Evolutionary conservation across 169 alveolate species (phyloP), one percentile per base, ranked within the genome.

Genomic region (Besnoitia besnoiti): DNA sequence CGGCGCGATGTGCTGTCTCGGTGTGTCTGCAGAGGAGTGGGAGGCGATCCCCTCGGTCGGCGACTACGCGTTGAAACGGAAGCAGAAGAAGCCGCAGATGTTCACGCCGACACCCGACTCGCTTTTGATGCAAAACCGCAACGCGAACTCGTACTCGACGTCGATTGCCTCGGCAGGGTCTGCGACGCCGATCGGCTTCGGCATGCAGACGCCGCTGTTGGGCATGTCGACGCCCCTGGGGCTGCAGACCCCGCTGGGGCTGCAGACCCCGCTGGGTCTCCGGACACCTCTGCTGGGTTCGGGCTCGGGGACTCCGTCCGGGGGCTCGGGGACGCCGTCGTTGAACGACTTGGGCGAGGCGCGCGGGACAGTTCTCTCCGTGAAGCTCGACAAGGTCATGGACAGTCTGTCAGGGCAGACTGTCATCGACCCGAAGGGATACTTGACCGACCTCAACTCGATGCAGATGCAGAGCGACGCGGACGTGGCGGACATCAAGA

Each of bases 11-110:
- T n/a, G n/a, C n/a, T 77, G n/a, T n/a, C n/a, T n/a, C n/a, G n/a
- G n/a, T n/a, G n/a, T n/a, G n/a, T n/a, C n/a, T n/a, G n/a, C 93
- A 46, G 99, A 97, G 76, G 99, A 99, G 95, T 99, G 99, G 99
- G 99, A 98, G 91, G 95, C 98, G 30, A 98, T 99, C 37, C 99
- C 99, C 30, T 99, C 97, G 50, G 97, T 97, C 51, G 98, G 98
- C 73, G 99, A 99, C 94, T 96, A 95, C 85, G 96, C 99, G 77
- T 93, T 75, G 84, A 92, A 92, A 30, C 90, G 93, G 49, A 94
- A 95, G 92, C 98, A 97, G 91, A 98, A 97, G 95, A 98, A 98
- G 94, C 95, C 94, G 75, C 97, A 67, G 82, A 47, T 87, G 91
- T 85, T 92, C 50, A 90, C 89, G 2, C 90, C 90, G 33, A 91